Evolutionary conservation across 805 yeast species (phyloP).

Genomic region (Saturnispora gosingensis): DNA sequence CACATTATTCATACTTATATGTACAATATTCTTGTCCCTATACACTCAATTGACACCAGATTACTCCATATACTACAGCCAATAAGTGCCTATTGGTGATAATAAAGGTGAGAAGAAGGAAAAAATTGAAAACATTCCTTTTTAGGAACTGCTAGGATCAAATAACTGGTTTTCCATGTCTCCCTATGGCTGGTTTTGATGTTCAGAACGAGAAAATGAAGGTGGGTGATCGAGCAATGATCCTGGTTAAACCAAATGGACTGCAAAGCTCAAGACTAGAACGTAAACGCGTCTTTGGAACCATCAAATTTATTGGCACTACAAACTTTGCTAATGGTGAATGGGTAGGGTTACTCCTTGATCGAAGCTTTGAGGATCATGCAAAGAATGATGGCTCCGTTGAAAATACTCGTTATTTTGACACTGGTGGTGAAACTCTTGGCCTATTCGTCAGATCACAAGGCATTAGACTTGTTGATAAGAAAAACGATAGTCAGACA

Average conservation of each 20-base stretch:
- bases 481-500: background rate
- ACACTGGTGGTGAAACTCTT: slow-evolving; percentile 23
- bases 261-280: background rate
- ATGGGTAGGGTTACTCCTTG: slow-evolving; percentile 46
- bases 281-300: slow-evolving; percentile 26
- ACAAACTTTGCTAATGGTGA: slow-evolving; percentile 51
- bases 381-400: slow-evolving; percentile 47
- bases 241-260: background rate
- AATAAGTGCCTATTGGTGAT: background rate
- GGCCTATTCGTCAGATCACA: slow-evolving; percentile 42
- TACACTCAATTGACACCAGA: background rate
- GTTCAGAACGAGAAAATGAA: background rate
- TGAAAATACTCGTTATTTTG: slow-evolving; percentile 35
- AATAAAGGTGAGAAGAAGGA: background rate
- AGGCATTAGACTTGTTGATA: background rate
- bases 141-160: background rate
- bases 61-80: background rate
- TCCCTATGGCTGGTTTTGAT: background rate
- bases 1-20: slow-evolving; percentile 5
- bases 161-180: background rate
- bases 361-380: slow-evolving; percentile 16
- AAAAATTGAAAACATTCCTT: background rate
- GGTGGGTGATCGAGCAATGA: background rate
- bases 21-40: background rate
- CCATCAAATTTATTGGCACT: slow-evolving; percentile 40